Evolutionary conservation across 441 rosid species (phyloP).

Genomic region (Populus hybrid): DNA sequence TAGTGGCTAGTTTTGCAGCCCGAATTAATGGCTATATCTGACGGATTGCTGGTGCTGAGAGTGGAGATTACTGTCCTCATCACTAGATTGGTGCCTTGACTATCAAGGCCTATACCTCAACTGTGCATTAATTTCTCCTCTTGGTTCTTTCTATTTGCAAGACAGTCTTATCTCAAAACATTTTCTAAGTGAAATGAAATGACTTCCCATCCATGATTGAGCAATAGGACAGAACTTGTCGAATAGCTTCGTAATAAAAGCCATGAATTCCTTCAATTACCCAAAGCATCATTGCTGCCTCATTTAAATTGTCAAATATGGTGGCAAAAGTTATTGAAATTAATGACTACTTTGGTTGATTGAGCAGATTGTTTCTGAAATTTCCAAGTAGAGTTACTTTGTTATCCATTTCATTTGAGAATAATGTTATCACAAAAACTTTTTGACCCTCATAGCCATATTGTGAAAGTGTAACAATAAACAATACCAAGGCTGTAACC

Average conservation of each 20-base stretch:
- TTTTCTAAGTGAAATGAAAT: neutral
- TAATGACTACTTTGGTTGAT: neutral
- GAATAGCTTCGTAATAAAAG: neutral
- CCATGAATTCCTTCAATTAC: neutral
- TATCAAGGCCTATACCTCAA: neutral
- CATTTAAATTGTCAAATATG: constrained; percentile 16
- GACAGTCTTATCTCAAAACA: neutral
- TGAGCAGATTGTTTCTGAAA: neutral
- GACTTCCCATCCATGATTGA: neutral
- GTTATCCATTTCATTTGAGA: neutral
- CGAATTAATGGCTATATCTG: neutral
- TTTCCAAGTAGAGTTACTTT: neutral
- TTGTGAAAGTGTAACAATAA: neutral
- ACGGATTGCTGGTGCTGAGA: neutral
- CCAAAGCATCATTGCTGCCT: neutral
- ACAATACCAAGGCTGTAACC: neutral
- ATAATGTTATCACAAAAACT: neutral
- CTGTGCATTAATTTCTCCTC: neutral
- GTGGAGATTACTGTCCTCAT: neutral
- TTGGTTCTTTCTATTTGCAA: neutral
- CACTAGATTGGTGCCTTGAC: neutral
- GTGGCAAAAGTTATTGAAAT: neutral
- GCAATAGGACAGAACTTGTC: neutral
- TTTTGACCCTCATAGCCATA: constrained; percentile 15
- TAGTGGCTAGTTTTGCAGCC: neutral